Conservation (phyloP, 2,329 filamentous ascomycete genomes). For the Exophiala calicioides region DNA sequence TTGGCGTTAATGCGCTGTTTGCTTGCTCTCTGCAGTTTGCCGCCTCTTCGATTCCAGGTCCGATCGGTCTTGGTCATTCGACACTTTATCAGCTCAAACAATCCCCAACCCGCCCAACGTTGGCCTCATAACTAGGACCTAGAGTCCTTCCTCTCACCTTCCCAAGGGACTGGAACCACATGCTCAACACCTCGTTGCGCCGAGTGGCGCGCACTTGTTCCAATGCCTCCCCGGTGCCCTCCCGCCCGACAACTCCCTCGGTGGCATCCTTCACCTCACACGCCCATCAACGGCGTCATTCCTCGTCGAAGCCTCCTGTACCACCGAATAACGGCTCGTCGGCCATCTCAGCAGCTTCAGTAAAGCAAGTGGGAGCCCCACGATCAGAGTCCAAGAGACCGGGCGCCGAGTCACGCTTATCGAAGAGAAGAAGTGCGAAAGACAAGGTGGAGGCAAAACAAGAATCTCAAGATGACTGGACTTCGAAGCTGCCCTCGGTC, state of each 20-base stretch:
- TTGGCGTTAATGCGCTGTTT: constrained; percentile 6
- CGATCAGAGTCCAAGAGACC: constrained; percentile 29
- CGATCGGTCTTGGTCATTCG: constrained; percentile 14
- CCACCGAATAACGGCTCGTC: constrained; percentile 48
- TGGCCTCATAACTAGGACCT: constrained; percentile 7
- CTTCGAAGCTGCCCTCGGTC: constrained; percentile 48
- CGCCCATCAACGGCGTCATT: constrained; percentile 49
- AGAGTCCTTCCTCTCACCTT: constrained; percentile 4
- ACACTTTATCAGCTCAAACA: constrained; percentile 20
- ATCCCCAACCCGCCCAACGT: neutral
- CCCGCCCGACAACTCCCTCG: constrained; percentile 36
- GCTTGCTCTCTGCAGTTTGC: constrained; percentile 1
- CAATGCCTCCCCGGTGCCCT: constrained; percentile 37
- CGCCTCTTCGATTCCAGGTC: constrained; percentile 6
- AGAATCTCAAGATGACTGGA: constrained; percentile 37
- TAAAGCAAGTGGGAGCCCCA: constrained; percentile 31
- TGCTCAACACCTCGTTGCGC: constrained; percentile 50
- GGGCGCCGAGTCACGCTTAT: constrained; percentile 29
- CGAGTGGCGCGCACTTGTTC: constrained; percentile 45
- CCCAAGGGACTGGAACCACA: constrained; percentile 26
- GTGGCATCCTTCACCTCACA: constrained; percentile 40
- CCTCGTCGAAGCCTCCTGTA: constrained; percentile 50
- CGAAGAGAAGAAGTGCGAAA: constrained; percentile 27
- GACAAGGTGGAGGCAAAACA: constrained; percentile 34
- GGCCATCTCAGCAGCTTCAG: constrained; percentile 28